Conservation (phyloP, 2,329 filamentous ascomycete species). For the Talaromyces sp. region DNA sequence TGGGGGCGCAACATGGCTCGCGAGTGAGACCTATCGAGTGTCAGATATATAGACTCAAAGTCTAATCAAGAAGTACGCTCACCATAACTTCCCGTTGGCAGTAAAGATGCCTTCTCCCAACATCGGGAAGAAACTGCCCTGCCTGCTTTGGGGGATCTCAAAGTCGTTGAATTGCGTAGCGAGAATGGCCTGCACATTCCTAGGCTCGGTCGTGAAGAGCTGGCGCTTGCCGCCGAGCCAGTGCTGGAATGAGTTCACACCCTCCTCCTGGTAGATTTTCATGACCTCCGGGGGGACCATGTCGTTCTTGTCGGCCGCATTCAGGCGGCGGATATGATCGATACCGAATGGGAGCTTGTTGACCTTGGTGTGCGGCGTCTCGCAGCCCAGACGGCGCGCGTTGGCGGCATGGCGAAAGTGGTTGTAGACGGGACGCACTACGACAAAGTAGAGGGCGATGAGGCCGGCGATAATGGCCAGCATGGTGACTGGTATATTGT, state of each 20-base stretch:
- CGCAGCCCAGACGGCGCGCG: conserved; percentile 1
- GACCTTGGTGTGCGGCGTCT: background rate
- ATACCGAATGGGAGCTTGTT: conserved; percentile 6
- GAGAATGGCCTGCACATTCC: conserved; percentile 78
- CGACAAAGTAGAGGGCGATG: background rate
- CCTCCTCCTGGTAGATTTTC: conserved; percentile 1
- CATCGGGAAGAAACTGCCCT: conserved; percentile 48
- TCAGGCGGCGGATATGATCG: conserved; percentile 1
- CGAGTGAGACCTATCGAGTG: conserved; percentile 59
- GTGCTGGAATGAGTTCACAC: background rate
- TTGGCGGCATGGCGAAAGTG: conserved; percentile 1
- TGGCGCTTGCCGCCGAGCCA: background rate
- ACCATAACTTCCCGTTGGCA: conserved; percentile 73
- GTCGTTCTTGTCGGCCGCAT: background rate
- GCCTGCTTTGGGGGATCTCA: conserved; percentile 71
- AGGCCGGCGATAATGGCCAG: background rate
- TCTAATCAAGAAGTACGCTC: conserved; percentile 21
- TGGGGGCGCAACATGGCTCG: conserved; percentile 80
- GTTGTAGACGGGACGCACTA: conserved; percentile 4
- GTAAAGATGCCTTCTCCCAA: conserved; percentile 47
- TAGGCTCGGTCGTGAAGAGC: conserved; percentile 28
- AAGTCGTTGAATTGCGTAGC: conserved; percentile 79
- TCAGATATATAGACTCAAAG: conserved; percentile 10
- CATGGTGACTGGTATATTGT: background rate
- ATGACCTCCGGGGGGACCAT: background rate